Base-by-base conservation (phyloP, 2,329 filamentous ascomycete genomes). In the Colletotrichum plurivorum region DNA sequence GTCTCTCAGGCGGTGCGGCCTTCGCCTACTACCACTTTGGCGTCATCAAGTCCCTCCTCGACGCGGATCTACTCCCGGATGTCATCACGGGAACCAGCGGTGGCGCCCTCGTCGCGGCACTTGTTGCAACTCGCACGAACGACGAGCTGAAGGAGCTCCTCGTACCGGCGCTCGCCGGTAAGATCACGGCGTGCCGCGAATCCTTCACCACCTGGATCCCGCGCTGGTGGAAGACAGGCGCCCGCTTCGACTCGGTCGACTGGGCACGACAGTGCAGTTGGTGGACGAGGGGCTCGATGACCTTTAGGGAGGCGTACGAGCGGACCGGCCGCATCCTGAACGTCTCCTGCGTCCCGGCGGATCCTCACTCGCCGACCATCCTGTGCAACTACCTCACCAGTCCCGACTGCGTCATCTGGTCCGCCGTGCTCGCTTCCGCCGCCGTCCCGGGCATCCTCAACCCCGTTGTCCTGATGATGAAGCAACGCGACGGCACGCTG, bases 11-110 rank as follows among this genome's bases (percentile, higher is more conserved):
- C 2, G 96, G 96, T 0, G 96, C 95, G 4, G 93, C 93, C 0
- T 98, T 99, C 80, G 94, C 96, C 5, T 98, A 97, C 78, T 98
- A 98, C 78, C 96, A 99, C 78, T 94, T 98, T 72, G 96, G 96
- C 12, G 93, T 99, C 10, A 89, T 96, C 57, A 95, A 94, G 78
- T 95, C 95, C 9, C 86, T 98, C 5, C 84, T 98, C 6, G 96
- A 98, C 75, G 93, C 94, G 13, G 89, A 93, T 67, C 85, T 97
- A 1, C 83, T 99, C 1, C 96, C 96, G 0, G 93, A 97, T 71
- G 95, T 99, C 73, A 97, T 99, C 72, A 98, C 96, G 0, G 96
- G 96, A 12, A 99, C 96, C 2, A 98, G 95, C 70, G 96, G 96
- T 6, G 96, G 96, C 59, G 96, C 96, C 13, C 84, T 99, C 8